These are phyloP conservation scores for Gossypium arboreum DNA, from an alignment of 345 rosid genomes.

Conservation along the genomic window DNA sequence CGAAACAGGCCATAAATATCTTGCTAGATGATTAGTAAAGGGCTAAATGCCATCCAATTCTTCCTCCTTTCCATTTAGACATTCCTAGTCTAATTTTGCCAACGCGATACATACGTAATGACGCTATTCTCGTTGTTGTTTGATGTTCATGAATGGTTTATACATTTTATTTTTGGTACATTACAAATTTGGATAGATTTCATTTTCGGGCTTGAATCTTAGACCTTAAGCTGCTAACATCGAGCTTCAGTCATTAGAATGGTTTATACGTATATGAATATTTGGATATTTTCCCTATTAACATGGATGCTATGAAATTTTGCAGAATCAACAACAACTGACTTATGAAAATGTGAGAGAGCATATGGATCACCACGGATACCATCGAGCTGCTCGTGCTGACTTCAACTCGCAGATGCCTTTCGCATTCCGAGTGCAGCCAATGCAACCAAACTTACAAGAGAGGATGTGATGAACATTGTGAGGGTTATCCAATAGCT, in stretches of 20 bases:
- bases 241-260: background rate
- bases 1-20: background rate
- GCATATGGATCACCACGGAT: slow-evolving; percentile 9
- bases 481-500: background rate
- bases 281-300: no score
- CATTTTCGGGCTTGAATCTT: no score
- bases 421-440: slow-evolving; percentile 49
- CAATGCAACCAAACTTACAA: slow-evolving; percentile 56
- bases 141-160: background rate
- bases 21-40: background rate
- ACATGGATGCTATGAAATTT: background rate
- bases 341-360: slow-evolving; percentile 14
- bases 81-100: background rate
- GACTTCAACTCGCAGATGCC: slow-evolving; percentile 35
- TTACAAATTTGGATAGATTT: no score
- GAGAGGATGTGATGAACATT: slow-evolving; percentile 36
- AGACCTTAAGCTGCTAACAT: background rate
- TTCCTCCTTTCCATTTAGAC: background rate
- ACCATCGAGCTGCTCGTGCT: background rate
- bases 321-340: slow-evolving; percentile 9
- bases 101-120: background rate
- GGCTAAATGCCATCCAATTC: background rate
- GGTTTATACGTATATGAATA: no score
- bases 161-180: background rate
- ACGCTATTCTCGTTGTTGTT: background rate